These are phyloP conservation scores for Hericium rajendrae DNA, from an alignment of 768 basidiomycete species.

Conservation along the genomic window DNA sequence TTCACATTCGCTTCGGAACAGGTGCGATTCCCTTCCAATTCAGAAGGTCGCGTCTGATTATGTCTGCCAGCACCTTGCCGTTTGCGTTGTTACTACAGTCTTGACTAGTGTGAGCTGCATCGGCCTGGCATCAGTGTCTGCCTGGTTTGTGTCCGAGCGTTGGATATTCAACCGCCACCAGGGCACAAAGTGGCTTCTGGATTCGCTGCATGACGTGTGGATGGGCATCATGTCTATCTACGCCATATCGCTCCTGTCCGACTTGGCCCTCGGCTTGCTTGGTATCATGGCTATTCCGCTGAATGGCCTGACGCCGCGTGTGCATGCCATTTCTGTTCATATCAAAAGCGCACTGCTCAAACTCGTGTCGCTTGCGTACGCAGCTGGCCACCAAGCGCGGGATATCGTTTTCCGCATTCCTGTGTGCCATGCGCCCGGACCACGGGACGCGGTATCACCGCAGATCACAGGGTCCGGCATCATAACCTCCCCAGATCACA, in stretches of 20 bases:
- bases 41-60: background rate
- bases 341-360: background rate
- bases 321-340: background rate
- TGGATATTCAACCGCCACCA: slow-evolving; percentile 53
- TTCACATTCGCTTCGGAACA: slow-evolving; percentile 70
- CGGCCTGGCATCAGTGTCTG: slow-evolving; percentile 58
- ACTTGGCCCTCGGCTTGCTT: background rate
- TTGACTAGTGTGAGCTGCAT: slow-evolving; percentile 68
- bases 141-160: slow-evolving; percentile 66
- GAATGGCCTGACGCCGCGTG: background rate
- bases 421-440: background rate
- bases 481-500: slow-evolving; percentile 5
- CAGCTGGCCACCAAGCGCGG: background rate
- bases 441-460: background rate
- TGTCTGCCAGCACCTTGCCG: slow-evolving; percentile 37
- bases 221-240: slow-evolving; percentile 15
- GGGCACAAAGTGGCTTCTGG: slow-evolving; percentile 62
- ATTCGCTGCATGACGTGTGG: slow-evolving; percentile 39
- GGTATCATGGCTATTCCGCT: background rate
- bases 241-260: slow-evolving; percentile 4
- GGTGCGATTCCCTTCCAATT: slow-evolving; percentile 27
- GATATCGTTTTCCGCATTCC: slow-evolving; percentile 2
- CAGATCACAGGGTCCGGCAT: background rate
- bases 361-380: background rate
- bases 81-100: slow-evolving; percentile 64